Percentiles rank a stretch among this genome's conserved stretches.
phyloP scores from a whole-genome alignment of 1,284 basidiomycete species.

The Ustilago trichophora region DNA sequence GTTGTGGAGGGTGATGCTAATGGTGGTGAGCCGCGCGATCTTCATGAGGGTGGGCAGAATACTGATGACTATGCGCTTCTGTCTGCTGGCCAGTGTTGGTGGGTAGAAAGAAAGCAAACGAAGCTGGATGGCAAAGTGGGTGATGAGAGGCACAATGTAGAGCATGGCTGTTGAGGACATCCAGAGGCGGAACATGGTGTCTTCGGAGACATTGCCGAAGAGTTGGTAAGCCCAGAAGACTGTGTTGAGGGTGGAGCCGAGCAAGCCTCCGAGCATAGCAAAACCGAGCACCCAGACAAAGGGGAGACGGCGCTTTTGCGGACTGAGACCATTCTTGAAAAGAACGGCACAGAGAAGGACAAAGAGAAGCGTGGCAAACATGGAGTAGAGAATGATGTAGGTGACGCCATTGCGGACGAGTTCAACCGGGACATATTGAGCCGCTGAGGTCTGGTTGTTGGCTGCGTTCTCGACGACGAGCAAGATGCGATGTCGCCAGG shows the following conservation, averaged over 20 bases:
- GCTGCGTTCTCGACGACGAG: conserved; percentile 19
- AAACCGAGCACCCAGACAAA: conserved; percentile 47
- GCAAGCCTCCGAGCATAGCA: conserved; percentile 43
- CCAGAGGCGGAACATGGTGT: conserved; percentile 45
- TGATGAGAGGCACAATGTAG: conserved; percentile 48
- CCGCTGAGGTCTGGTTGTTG: conserved; percentile 8
- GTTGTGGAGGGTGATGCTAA: conserved; percentile 29
- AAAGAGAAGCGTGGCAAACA: conserved; percentile 51
- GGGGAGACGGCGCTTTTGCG: conserved; percentile 33
- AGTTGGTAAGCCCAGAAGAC: conserved; percentile 52
- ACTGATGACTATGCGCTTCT: conserved; percentile 38
- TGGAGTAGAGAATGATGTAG: conserved; percentile 56
- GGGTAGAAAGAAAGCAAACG: conserved; percentile 50
- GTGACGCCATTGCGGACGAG: conserved; percentile 48
- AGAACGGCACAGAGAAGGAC: conserved; percentile 47
- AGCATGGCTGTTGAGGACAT: conserved; percentile 42
- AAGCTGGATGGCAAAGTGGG: conserved; percentile 45
- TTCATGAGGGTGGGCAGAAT: conserved; percentile 40
- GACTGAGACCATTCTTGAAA: conserved; percentile 46
- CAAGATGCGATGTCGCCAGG: conserved; percentile 28
- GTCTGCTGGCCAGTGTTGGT: conserved; percentile 28
- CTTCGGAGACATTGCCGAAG: conserved; percentile 32
- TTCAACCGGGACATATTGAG: conserved; percentile 33
- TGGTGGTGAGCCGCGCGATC: conserved; percentile 36
- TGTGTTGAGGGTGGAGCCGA: conserved; percentile 50